Evolutionary conservation across 2,329 filamentous ascomycete species (phyloP), one percentile per base, ranked within the genome.

Genomic region (Grosmannia serpens): DNA sequence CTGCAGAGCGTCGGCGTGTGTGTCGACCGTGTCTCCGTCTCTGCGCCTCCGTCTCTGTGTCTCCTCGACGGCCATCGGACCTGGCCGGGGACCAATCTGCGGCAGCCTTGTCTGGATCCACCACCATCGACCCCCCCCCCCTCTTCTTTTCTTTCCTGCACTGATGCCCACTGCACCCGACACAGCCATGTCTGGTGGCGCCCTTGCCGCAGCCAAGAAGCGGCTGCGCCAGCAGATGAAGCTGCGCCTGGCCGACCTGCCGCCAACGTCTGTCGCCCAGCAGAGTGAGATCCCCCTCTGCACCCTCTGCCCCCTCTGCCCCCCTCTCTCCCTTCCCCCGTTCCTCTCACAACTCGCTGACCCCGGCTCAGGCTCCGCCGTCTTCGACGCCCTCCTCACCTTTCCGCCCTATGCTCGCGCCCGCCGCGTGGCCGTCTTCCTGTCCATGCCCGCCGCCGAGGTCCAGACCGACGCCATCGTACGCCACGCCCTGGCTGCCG

Each of bases 401-500:
- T 82, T 91, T 65, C 78, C 82, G 55, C 87, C 90, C 58, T 99
- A 95, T 70, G 75, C 83, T 62, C 77, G 85, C 58, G 91, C 94
- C 49, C 80, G 77, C 61, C 80, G 83, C 57, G 82, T 99, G 67
- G 91, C 89, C 65, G 79, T 99, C 59, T 99, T 95, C 70, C 78
- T 99, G 20, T 94, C 92, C 13, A 99, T 99, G 94, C 91, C 91
- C 1, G 75, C 77, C 11, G 87, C 86, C 27, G 94, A 99, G 74
- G 81, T 96, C 29, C 89, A 91, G 65, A 99, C 94, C 1, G 84
- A 86, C 56, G 76, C 78, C 54, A 89, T 97, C 58, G 89, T 97
- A 10, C 82, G 83, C 31, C 83, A 96, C 75, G 91, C 92, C 15
- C 77, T 99, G 29, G 73, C 74, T 8, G 71, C 77, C 4, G 89